Base-by-base conservation (phyloP, 495 filamentous ascomycete genomes). In the Thozetella sp. region DNA sequence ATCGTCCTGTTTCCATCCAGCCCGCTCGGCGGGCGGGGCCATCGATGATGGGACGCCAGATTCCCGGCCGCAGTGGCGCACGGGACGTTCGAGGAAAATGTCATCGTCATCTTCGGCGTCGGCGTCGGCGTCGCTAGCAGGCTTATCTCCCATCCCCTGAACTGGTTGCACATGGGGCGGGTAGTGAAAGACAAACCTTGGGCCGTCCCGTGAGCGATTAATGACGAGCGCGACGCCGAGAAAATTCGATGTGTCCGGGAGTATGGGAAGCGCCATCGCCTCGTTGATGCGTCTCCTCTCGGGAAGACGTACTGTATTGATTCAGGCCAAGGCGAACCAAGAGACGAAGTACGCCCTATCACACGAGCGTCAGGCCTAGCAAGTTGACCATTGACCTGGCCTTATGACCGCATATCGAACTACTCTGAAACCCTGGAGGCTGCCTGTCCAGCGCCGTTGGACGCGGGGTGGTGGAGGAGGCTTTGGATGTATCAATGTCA, bases 151-250 rank as follows among this genome's bases (percentile, higher is more conserved):
- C 45, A 60, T 54, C 27, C 59, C 56, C 59, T 69, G 64, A 30
- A 67, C 43, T 24, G 72, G 72, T 53, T 65, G 64, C 13, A 79
- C 71, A 20, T 67, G 67, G 15, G 74, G 86, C 15, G 93, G 93
- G 69, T 96, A 96, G 77, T 97, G 93, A 79, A 96, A 97, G 66
- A 96, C 88, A 68, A 96, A 90, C 51, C 85, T 83, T 24, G 93
- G 91, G 4, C 93, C 93, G 62, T 90, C 89, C 54, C 88, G 86
- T 4, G 92, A 90, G 58, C 91, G 86, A 54, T 91, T 88, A 62
- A 97, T 88, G 34, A 97, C 85, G 43, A 96, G 82, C 3, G 91
- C 91, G 59, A 96, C 84, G 40, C 93, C 89, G 63, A 90, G 85
- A 62, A 85, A 75, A 65, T 85, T 85, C 43, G 78, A 77, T 1